Percentiles rank a stretch among this genome's conserved stretches.
phyloP scores from a whole-genome alignment of 202 grass and related monocot genomes.

The Alloteropsis angusta region DNA sequence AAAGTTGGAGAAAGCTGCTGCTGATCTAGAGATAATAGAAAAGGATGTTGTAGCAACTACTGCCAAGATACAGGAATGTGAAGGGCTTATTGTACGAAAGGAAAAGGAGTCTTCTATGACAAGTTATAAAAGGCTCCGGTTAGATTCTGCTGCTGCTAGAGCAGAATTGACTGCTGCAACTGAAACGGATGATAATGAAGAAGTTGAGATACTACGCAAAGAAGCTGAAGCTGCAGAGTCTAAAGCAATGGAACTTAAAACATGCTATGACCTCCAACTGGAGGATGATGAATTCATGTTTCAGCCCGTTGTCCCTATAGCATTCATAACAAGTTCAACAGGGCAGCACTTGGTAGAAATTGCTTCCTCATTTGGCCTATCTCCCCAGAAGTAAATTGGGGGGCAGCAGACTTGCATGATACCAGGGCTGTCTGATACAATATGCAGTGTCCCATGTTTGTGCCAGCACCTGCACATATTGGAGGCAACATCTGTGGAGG shows the following conservation, averaged over 20 bases:
- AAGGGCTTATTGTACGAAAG: constrained; percentile 65
- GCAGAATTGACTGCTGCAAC: constrained; percentile 76
- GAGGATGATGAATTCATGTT: constrained; percentile 39
- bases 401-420: neutral
- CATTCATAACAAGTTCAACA: constrained; percentile 58
- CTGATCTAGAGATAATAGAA: constrained; percentile 62
- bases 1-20: constrained; percentile 56
- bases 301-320: constrained; percentile 44
- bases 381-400: constrained; percentile 28
- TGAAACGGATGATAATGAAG: constrained; percentile 61
- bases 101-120: constrained; percentile 75
- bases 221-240: constrained; percentile 71
- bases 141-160: constrained; percentile 69
- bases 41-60: constrained; percentile 54
- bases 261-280: constrained; percentile 54
- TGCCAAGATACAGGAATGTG: constrained; percentile 59
- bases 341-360: constrained; percentile 53
- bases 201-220: constrained; percentile 54
- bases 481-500: neutral
- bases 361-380: constrained; percentile 40
- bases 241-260: constrained; percentile 62
- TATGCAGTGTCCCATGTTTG: neutral
- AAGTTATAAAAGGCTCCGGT: constrained; percentile 65
- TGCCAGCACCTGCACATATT: neutral
- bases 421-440: neutral